phyloP scores from a whole-genome alignment of 495 filamentous ascomycete species.

The Lasiosphaeria miniovina region DNA sequence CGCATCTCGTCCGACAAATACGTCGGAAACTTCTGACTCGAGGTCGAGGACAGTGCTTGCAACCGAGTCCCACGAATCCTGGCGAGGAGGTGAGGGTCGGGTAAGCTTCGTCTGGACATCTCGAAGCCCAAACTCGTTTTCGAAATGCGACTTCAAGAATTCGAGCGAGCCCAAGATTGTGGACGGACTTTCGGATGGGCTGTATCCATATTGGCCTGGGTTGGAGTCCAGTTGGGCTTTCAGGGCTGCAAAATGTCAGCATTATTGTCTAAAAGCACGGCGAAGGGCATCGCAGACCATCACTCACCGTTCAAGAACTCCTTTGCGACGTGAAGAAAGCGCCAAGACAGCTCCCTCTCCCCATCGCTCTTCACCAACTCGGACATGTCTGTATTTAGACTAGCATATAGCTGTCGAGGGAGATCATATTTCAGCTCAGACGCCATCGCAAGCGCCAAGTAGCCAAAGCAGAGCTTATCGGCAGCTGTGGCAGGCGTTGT shows the following conservation, averaged over 20 bases:
- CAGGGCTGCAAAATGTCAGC: background rate
- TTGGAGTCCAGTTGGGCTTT: background rate
- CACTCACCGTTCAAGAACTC: background rate
- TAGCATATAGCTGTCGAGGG: background rate
- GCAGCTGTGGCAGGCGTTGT: background rate
- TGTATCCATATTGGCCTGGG: background rate
- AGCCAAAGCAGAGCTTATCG: conserved; percentile 1
- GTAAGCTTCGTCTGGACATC: background rate
- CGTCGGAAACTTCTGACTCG: background rate
- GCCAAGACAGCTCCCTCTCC: background rate
- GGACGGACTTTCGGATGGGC: background rate
- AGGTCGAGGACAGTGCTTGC: background rate
- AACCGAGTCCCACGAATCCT: conserved; percentile 3
- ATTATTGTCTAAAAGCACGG: background rate
- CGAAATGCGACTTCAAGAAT: background rate
- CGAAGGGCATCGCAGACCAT: background rate
- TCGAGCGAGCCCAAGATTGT: background rate
- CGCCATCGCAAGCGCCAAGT: conserved; percentile 3
- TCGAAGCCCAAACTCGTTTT: background rate
- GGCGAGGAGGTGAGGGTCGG: background rate
- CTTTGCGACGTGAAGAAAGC: background rate
- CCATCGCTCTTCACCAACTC: background rate
- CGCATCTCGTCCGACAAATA: background rate
- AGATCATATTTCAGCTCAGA: background rate
- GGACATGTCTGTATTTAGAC: background rate